Conservation (phyloP, 164 flowering plant species). For the Stephania japonica region DNA sequence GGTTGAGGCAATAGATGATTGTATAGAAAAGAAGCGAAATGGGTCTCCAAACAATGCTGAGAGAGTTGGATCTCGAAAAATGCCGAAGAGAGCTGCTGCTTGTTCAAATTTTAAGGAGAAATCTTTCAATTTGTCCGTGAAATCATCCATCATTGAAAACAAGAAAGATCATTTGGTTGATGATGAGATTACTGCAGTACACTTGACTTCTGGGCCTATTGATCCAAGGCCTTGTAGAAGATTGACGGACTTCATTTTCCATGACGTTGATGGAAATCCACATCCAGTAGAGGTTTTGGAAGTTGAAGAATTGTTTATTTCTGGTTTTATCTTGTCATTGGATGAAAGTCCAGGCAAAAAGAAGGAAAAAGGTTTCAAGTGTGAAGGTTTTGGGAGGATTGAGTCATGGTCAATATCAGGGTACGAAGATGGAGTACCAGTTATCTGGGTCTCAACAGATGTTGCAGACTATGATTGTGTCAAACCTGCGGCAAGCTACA, state of each 20-base stretch:
- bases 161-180: conserved; percentile 41
- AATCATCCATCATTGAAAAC: conserved; percentile 33
- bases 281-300: conserved; percentile 74
- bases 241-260: conserved; percentile 62
- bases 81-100: conserved; percentile 76
- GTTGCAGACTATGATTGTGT: conserved; percentile 75
- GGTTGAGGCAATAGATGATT: background rate
- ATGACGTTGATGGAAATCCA: conserved; percentile 46
- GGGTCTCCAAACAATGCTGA: conserved; percentile 11
- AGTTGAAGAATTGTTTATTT: conserved; percentile 54
- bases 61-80: conserved; percentile 10
- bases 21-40: conserved; percentile 10
- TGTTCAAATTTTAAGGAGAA: conserved; percentile 64
- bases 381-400: conserved; percentile 85
- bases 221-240: conserved; percentile 57
- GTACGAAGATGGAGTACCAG: conserved; percentile 80
- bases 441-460: conserved; percentile 77
- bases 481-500: conserved; percentile 58
- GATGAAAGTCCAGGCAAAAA: conserved; percentile 43
- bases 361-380: conserved; percentile 52
- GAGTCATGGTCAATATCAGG: conserved; percentile 89
- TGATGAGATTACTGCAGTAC: conserved; percentile 58
- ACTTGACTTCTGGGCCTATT: conserved; percentile 43
- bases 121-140: conserved; percentile 34
- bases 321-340: conserved; percentile 57